Percentiles rank a stretch among this genome's conserved stretches.
phyloP scores from a whole-genome alignment of 2,329 filamentous ascomycete genomes.

The Sclerotinia trifoliorum region DNA sequence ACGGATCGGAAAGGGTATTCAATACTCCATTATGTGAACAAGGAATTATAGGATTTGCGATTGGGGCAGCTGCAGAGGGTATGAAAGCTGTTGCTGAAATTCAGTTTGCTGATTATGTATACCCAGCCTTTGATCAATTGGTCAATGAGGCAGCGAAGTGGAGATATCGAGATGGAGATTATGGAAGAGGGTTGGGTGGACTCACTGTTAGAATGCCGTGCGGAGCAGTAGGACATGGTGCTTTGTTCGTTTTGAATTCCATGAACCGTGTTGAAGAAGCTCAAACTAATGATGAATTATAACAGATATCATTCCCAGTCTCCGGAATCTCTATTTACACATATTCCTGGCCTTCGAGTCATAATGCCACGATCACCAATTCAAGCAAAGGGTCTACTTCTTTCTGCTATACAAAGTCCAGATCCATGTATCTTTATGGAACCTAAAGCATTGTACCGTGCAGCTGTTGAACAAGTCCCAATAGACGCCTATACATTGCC shows the following conservation, averaged over 20 bases:
- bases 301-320: slow-evolving; percentile 67
- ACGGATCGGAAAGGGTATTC: slow-evolving; percentile 86
- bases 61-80: slow-evolving; percentile 85
- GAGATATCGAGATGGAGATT: slow-evolving; percentile 62
- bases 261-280: neutral
- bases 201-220: slow-evolving; percentile 70
- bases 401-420: slow-evolving; percentile 60
- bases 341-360: slow-evolving; percentile 67
- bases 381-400: slow-evolving; percentile 69
- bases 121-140: slow-evolving; percentile 73
- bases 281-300: slow-evolving; percentile 21
- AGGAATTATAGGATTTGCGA: slow-evolving; percentile 89
- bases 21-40: slow-evolving; percentile 95
- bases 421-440: slow-evolving; percentile 76
- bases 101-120: slow-evolving; percentile 77
- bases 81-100: slow-evolving; percentile 91
- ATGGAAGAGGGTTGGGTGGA: slow-evolving; percentile 58
- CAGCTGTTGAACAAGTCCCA: slow-evolving; percentile 71
- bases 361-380: slow-evolving; percentile 68
- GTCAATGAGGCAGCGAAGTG: slow-evolving; percentile 76
- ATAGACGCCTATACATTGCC: slow-evolving; percentile 65
- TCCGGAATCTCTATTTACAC: slow-evolving; percentile 68
- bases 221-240: slow-evolving; percentile 71
- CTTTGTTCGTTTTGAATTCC: slow-evolving; percentile 49
- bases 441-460: slow-evolving; percentile 71